phyloP scores from a whole-genome alignment of 345 rosid species.

The Sisymbrium altissimum region DNA sequence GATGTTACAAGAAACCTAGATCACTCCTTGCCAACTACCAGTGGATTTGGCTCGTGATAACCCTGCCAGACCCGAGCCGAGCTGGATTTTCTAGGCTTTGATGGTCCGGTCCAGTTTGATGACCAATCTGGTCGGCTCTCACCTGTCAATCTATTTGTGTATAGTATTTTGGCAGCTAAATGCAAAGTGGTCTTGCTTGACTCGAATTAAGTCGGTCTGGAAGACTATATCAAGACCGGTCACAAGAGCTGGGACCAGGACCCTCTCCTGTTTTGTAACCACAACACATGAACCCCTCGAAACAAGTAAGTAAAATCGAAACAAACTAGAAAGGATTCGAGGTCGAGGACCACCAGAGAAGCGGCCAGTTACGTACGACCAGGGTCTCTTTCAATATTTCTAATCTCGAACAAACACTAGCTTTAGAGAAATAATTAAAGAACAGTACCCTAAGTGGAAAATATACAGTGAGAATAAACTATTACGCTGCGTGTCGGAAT shows the following conservation, averaged over 20 bases:
- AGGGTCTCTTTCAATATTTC: neutral
- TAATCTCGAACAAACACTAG: neutral
- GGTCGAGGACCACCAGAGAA: neutral
- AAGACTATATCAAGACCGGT: neutral
- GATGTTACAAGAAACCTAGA: neutral
- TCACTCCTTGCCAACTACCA: neutral
- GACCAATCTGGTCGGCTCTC: neutral
- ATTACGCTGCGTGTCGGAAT: neutral
- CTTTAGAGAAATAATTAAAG: neutral
- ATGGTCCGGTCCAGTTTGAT: neutral
- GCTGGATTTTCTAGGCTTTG: neutral
- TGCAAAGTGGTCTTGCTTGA: neutral
- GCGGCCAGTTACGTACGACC: neutral
- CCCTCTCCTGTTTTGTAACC: neutral
- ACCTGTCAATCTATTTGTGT: neutral
- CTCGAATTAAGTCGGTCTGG: neutral
- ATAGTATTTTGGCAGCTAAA: neutral
- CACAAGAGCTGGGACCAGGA: neutral
- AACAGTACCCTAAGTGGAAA: neutral
- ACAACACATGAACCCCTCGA: neutral
- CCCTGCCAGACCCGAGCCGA: neutral
- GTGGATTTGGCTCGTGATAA: neutral
- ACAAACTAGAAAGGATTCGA: neutral
- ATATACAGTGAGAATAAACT: neutral
- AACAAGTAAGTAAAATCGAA: neutral